Conservation (phyloP, 805 yeast species). For the Lachancea lanzarotensis region DNA sequence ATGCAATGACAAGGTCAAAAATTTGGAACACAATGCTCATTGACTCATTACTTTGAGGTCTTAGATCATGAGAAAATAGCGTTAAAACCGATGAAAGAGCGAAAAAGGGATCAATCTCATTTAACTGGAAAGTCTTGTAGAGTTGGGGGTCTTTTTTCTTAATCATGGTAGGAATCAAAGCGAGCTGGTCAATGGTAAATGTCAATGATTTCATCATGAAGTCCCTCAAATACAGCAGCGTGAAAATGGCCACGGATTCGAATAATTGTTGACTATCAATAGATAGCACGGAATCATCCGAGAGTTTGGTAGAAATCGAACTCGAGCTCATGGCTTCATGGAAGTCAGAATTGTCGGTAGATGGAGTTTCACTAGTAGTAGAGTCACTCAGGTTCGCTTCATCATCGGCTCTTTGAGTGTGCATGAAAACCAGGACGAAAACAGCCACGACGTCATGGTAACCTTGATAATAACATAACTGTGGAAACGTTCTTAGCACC, state of each 20-base stretch:
- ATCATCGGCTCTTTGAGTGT: constrained; percentile 10
- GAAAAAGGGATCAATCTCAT: constrained; percentile 51
- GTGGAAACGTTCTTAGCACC: constrained; percentile 55
- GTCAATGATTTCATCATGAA: constrained; percentile 71
- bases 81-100: constrained; percentile 76
- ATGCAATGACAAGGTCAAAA: constrained; percentile 63
- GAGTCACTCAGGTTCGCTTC: constrained; percentile 13
- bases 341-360: constrained; percentile 7
- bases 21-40: constrained; percentile 45
- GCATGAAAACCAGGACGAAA: constrained; percentile 46
- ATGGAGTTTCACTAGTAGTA: constrained; percentile 16
- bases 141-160: constrained; percentile 42
- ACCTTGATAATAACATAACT: constrained; percentile 81
- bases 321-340: constrained; percentile 12
- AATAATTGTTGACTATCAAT: constrained; percentile 32
- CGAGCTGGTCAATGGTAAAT: constrained; percentile 59
- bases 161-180: constrained; percentile 58
- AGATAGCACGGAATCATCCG: constrained; percentile 8
- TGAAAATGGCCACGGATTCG: constrained; percentile 45
- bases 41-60: constrained; percentile 29
- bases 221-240: constrained; percentile 66
- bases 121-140: constrained; percentile 30
- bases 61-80: constrained; percentile 65
- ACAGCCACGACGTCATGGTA: constrained; percentile 80
- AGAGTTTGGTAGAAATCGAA: constrained; percentile 15